These are phyloP conservation scores for Calonectria hongkongensis DNA, from an alignment of 2,329 filamentous ascomycete species.

Conservation along the genomic window DNA sequence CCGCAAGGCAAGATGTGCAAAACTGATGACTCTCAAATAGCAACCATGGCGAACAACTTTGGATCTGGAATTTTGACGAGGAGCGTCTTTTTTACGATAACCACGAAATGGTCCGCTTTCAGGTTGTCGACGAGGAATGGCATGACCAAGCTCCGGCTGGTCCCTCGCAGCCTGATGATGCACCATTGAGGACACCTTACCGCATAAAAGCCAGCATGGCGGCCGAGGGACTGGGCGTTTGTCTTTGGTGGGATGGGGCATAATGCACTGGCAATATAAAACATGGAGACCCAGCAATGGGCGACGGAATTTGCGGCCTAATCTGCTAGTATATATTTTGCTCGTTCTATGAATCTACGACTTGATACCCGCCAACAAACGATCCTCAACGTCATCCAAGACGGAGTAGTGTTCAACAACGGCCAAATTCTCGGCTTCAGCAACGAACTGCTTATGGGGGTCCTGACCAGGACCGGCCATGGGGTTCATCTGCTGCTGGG, in stretches of 20 bases:
- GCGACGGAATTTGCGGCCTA: constrained; percentile 46
- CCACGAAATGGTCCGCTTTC: constrained; percentile 90
- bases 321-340: constrained; percentile 53
- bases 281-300: constrained; percentile 29
- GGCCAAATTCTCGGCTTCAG: constrained; percentile 95
- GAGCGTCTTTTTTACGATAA: constrained; percentile 90
- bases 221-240: constrained; percentile 76
- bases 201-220: constrained; percentile 80
- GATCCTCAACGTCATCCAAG: constrained; percentile 89
- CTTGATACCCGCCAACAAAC: constrained; percentile 78
- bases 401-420: constrained; percentile 96
- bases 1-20: too few relatives aligned
- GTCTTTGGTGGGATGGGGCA: constrained; percentile 77
- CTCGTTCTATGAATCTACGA: constrained; percentile 59
- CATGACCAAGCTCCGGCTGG: constrained; percentile 88
- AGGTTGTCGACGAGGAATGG: constrained; percentile 92
- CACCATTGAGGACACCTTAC: constrained; percentile 81
- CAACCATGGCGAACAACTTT: constrained; percentile 84
- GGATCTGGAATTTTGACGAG: constrained; percentile 88
- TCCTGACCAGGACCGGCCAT: constrained; percentile 93
- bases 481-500: constrained; percentile 53
- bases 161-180: constrained; percentile 76
- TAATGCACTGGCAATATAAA: constrained; percentile 43
- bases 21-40: constrained; percentile 63
- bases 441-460: constrained; percentile 94